Evolutionary conservation across 1,284 basidiomycete species (phyloP), one percentile per base, ranked within the genome.

Genomic region (Caloboletus inedulis): DNA sequence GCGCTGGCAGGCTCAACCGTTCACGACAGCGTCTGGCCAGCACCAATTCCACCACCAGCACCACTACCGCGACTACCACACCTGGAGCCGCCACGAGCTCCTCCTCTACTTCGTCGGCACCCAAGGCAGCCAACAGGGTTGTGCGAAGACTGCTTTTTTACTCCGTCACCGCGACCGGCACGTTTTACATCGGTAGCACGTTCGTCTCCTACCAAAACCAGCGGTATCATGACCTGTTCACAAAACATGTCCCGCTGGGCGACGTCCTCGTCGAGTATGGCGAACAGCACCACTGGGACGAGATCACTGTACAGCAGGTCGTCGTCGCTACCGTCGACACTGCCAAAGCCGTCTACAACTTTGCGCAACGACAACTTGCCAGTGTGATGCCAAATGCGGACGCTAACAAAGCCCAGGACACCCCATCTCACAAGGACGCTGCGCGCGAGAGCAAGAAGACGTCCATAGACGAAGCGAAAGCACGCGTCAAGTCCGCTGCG

Each of bases 111-210:
- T 34, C 62, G 18, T 59, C 66, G n/a, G 52, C 71, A 12, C 71
- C 77, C 12, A 78, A 77, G 69, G 84, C 83, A 71, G 79, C 79
- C 69, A 80, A 73, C 58, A 69, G 71, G 40, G 58, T 81, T 48
- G 64, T 87, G 27, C 77, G 80, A 49, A 75, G 72, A 52, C 69
- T 88, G 0, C 54, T 81, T 40, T 69, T 90, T 54, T 83, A 81
- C 65, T 76, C 84, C 7, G 77, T 85, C n/a, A 76, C 78, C 13
- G 77, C 77, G 8, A 79, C 80, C n/a, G 79, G 81, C 40, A 81
- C 84, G n/a, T 91, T 91, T 74, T 94, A 93, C 73, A 74, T 85
- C 58, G 85, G 84, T 53, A 89, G 88, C 71, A 77, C 85, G 19
- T 89, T 91, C 65, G 74, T 82, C 56, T 81, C 89, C 21, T 86